Evolutionary conservation across 768 basidiomycete genomes (phyloP), one percentile per base, ranked within the genome.

Genomic region (Termitomyces sp.): DNA sequence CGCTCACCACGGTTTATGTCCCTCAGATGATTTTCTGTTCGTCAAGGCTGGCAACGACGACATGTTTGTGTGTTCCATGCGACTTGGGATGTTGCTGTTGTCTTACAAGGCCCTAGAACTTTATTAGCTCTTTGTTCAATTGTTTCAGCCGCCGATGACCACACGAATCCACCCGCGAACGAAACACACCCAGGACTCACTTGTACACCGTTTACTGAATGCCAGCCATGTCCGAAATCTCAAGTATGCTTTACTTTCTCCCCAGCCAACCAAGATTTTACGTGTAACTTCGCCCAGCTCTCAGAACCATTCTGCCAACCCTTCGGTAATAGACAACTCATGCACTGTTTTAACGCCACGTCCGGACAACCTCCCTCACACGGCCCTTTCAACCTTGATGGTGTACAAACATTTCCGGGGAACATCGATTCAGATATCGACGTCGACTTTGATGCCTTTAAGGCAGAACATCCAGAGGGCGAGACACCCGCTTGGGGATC

Each of bases 281-380:
- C 53, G 36, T n/a, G 8, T 36, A 45, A n/a, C 17, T 52, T 1
- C 25, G 58, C 40, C 9, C 64, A 96, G 94, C 77, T 92, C 38
- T 78, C 87, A 67, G 86, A 95, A 76, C 94, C 95, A 2, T 96
- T 91, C 73, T 98, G 95, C 75, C 87, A 92, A 69, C 95, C 96
- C n/a, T 96, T 94, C 70, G 96, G 96, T 56, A 96, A 96, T 74
- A 86, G 96, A 29, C 86, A 92, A 20, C 82, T 94, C 45, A 81
- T 96, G 79, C 95, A 95, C 70, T 98, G 95, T 63, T 69, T 84
- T 38, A 83, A 81, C 65, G 66, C 72, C 53, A 74, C 68, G 51
- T 72, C 74, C 40, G 25, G 63, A 15, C 43, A 43, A 17, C 62
- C 61, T 54, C 73, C 67, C 15, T 64, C 68, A 43, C 63, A 69